These are phyloP conservation scores for Fraxinus anomala DNA, from an alignment of 257 asterid genomes.

Conservation along the genomic window DNA sequence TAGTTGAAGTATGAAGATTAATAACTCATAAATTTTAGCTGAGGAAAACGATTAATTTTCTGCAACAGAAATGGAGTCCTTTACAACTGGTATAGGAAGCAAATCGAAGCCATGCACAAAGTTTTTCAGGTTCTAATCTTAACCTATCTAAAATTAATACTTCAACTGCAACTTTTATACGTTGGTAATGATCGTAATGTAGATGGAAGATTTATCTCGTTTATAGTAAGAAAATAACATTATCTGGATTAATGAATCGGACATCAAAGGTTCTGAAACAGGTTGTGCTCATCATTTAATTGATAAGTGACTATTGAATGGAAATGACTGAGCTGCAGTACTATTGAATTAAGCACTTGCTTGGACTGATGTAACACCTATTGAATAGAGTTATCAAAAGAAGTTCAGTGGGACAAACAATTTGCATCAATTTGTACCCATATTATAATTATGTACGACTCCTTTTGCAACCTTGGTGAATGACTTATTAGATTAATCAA, in stretches of 20 bases:
- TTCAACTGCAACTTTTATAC: conserved; percentile 32
- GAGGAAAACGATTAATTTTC: conserved; percentile 54
- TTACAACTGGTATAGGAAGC: conserved; percentile 85
- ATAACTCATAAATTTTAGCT: conserved; percentile 43
- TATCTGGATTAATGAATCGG: conserved; percentile 55
- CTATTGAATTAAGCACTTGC: conserved; percentile 27
- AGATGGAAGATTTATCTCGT: conserved; percentile 17
- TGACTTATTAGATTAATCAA: background rate
- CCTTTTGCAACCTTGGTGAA: background rate
- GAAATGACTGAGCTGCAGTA: conserved; percentile 23
- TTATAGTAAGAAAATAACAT: conserved; percentile 19
- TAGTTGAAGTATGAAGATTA: conserved; percentile 35
- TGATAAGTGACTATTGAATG: conserved; percentile 28
- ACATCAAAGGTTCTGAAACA: conserved; percentile 53
- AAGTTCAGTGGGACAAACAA: conserved; percentile 26
- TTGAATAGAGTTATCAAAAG: conserved; percentile 36
- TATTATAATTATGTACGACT: conserved; percentile 4
- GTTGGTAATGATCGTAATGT: conserved; percentile 36
- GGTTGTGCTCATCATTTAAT: conserved; percentile 48
- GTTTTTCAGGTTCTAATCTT: conserved; percentile 91
- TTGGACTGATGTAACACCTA: conserved; percentile 20
- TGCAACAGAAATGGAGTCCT: conserved; percentile 82
- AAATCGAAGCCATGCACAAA: conserved; percentile 90
- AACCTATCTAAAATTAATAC: conserved; percentile 53
- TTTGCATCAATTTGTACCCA: background rate